Base-by-base conservation (phyloP, 1,284 basidiomycete genomes). In the Moesziomyces parantarcticus region DNA sequence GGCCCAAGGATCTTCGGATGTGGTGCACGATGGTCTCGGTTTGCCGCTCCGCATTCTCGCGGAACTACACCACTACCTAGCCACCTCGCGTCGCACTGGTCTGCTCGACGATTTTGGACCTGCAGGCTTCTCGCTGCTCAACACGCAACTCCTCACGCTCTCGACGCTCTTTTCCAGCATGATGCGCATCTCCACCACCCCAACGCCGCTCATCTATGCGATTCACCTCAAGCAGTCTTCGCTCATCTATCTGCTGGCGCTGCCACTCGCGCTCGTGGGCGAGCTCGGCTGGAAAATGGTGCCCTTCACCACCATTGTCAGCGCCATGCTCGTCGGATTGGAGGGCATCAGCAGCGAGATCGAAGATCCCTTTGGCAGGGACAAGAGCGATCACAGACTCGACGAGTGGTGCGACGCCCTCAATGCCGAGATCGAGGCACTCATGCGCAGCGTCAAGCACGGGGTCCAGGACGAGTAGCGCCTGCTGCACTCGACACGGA, bases 331-430 rank as follows among this genome's bases (percentile, higher is more conserved):
- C 67, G 93, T 94, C 90, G 93, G 93, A 13, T 91, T 96, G 55
- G 94, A 96, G 85, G 93, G 93, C 11, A 94, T 96, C 68, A 93
- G 93, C 0, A 90, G 93, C 68, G 90, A 94, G 84, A 92, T 94
- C 70, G 93, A 95, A 83, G 92, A 92, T 90, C 93, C 93, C 1
- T 87, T 86, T 26, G 63, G 84, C 79, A 54, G 83, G 75, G 79
- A 74, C n/a, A 48, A 57, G 45, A 60, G 57, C 54, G 71, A 74
- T 43, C 71, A 74, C 46, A 61, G 60, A 2, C 44, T 70, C 26
- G 71, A 74, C 54, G 32, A 54, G 40, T 69, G 52, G 50, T 73
- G 70, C 39, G 50, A 45, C 41, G 48, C 39, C 25, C 26, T 67
- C 13, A 26, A 53, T 5, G 60, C 50, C 49, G 41, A 67, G 34